Percentiles rank a stretch among this genome's conserved stretches.
Conservation (phyloP, 345 rosid genomes). For the Aquilaria yunnanensis region DNA sequence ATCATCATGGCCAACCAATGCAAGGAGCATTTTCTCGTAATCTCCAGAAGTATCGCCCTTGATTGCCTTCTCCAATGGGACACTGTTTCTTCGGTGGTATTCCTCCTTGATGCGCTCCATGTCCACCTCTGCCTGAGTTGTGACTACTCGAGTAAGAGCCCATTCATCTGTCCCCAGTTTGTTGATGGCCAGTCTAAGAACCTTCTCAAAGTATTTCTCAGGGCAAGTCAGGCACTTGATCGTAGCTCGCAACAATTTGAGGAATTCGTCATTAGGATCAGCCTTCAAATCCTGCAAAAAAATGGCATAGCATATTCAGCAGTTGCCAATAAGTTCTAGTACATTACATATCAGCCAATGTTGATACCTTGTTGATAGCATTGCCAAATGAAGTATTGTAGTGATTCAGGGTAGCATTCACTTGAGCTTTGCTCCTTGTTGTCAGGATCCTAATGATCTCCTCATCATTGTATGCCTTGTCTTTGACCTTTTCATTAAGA, state of each 20-base stretch:
- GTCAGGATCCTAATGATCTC: conserved; percentile 77
- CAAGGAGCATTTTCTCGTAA: conserved; percentile 70
- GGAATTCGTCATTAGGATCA: conserved; percentile 58
- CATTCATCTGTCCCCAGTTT: conserved; percentile 79
- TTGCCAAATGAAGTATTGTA: conserved; percentile 62
- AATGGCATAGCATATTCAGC: conserved; percentile 6
- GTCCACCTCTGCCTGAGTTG: conserved; percentile 81
- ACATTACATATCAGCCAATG: background rate
- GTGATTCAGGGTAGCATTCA: conserved; percentile 68
- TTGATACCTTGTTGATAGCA: conserved; percentile 66
- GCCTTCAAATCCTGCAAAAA: conserved; percentile 59
- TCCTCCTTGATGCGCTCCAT: conserved; percentile 79
- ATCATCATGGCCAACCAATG: conserved; percentile 57
- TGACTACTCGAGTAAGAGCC: conserved; percentile 70
- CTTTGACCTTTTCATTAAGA: conserved; percentile 67
- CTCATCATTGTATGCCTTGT: conserved; percentile 65
- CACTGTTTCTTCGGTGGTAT: conserved; percentile 66
- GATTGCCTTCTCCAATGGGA: conserved; percentile 67
- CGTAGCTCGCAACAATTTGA: conserved; percentile 58
- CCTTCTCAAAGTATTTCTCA: conserved; percentile 82
- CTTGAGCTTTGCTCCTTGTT: conserved; percentile 83
- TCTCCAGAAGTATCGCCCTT: conserved; percentile 74
- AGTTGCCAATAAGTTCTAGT: background rate
- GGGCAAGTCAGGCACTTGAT: conserved; percentile 81
- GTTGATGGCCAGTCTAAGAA: conserved; percentile 65